Evolutionary conservation across 257 asterid genomes (phyloP).

Genomic region (Petunia secreta): DNA sequence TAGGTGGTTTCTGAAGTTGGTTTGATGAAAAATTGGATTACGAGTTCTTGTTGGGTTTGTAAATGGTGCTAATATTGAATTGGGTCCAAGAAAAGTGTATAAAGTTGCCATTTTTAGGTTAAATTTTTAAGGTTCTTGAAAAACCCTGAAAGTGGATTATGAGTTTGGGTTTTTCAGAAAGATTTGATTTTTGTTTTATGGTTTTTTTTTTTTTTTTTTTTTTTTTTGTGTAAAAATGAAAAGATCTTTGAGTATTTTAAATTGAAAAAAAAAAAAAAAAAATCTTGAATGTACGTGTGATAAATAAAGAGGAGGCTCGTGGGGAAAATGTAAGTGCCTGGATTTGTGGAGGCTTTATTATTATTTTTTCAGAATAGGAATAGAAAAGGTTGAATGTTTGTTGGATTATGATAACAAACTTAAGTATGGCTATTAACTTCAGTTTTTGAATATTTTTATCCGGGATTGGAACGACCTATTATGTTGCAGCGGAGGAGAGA

Average conservation of each 20-base stretch:
- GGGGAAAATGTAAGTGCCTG: conserved; percentile 1
- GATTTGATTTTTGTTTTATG: neutral
- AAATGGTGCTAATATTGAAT: conserved; percentile 54
- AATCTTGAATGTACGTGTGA: neutral
- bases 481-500: too few species aligned
- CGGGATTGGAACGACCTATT: too few species aligned
- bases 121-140: conserved; percentile 5
- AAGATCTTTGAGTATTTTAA: neutral
- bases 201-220: too few species aligned
- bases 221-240: neutral
- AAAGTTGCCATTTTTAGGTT: conserved; percentile 55
- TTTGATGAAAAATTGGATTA: conserved; percentile 46
- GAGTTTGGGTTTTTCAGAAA: conserved; percentile 12
- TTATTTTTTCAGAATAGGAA: too few species aligned
- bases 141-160: neutral
- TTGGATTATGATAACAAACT: neutral
- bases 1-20: conserved; percentile 46
- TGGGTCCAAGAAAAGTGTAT: conserved; percentile 52
- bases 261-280: neutral
- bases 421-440: too few species aligned
- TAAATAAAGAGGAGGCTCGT: neutral
- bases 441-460: too few species aligned
- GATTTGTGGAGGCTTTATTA: neutral
- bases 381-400: neutral
- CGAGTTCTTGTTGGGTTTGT: conserved; percentile 46